Conservation (phyloP, 495 filamentous ascomycete genomes). For the Xylaria nigripes region DNA sequence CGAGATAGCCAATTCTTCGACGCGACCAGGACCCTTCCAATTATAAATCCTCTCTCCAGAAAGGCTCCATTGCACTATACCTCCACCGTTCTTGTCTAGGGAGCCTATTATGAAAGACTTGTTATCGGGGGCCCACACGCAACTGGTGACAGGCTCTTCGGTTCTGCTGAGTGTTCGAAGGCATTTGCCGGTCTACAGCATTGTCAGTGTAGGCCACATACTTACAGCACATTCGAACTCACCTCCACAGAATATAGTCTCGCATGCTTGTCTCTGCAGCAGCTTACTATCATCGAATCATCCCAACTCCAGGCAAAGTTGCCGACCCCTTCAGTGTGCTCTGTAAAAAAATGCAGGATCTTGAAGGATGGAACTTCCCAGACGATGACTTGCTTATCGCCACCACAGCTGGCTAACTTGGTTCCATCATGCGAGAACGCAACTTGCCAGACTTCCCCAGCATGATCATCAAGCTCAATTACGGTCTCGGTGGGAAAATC, state of each 20-base stretch:
- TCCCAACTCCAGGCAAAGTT: conserved; percentile 89
- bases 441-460: conserved; percentile 84
- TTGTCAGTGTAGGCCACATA: conserved; percentile 7
- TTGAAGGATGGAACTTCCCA: conserved; percentile 69
- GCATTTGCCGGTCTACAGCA: conserved; percentile 57
- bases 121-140: conserved; percentile 76
- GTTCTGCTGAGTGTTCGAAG: conserved; percentile 59
- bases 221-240: conserved; percentile 26
- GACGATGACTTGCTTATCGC: conserved; percentile 65
- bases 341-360: conserved; percentile 53
- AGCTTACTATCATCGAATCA: conserved; percentile 74
- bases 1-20: conserved; percentile 77
- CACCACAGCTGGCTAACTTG: conserved; percentile 72
- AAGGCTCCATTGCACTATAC: conserved; percentile 61
- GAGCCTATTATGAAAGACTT: conserved; percentile 73
- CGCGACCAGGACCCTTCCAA: conserved; percentile 62
- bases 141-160: conserved; percentile 72
- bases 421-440: conserved; percentile 85
- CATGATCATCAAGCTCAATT: conserved; percentile 62
- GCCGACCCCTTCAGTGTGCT: conserved; percentile 58
- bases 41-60: conserved; percentile 47
- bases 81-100: conserved; percentile 56
- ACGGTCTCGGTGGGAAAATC: conserved; percentile 66
- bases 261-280: conserved; percentile 64
- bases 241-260: conserved; percentile 74